Conservation (phyloP, 768 basidiomycete genomes). For the Kwoniella botswanensis region DNA sequence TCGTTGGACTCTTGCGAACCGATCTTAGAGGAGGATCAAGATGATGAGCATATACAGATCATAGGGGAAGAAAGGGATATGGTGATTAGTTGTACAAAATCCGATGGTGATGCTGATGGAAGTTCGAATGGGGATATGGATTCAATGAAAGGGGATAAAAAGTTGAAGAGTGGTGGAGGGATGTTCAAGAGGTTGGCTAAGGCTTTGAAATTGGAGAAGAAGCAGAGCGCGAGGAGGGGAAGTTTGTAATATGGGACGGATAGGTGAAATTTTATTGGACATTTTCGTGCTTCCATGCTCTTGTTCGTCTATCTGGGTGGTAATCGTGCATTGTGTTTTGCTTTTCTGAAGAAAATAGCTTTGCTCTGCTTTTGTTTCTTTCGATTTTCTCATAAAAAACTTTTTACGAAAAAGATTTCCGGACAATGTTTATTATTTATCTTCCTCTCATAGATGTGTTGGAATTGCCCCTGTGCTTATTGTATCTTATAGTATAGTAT, state of each 20-base stretch:
- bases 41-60: slow-evolving; percentile 11
- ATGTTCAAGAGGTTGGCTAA: slow-evolving; percentile 44
- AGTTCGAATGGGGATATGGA: slow-evolving; percentile 26
- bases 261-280: neutral
- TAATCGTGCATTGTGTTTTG: too few relatives aligned
- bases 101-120: slow-evolving; percentile 45
- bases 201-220: slow-evolving; percentile 45
- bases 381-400: neutral
- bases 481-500: neutral
- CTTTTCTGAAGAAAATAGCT: too few relatives aligned
- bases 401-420: neutral
- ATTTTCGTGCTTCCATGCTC: neutral
- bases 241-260: slow-evolving; percentile 21
- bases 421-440: neutral
- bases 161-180: slow-evolving; percentile 29
- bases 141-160: slow-evolving; percentile 13
- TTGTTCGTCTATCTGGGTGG: too few relatives aligned
- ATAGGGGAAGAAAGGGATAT: slow-evolving; percentile 16
- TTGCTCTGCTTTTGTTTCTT: neutral
- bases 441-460: neutral
- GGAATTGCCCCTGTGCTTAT: neutral
- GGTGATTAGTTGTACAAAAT: slow-evolving; percentile 39
- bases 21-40: slow-evolving; percentile 27
- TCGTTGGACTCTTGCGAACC: slow-evolving; percentile 27
- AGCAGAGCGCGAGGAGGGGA: slow-evolving; percentile 27